Base-by-base conservation (phyloP, 177 flowering plant genomes). In the Tripterygium wilfordii region DNA sequence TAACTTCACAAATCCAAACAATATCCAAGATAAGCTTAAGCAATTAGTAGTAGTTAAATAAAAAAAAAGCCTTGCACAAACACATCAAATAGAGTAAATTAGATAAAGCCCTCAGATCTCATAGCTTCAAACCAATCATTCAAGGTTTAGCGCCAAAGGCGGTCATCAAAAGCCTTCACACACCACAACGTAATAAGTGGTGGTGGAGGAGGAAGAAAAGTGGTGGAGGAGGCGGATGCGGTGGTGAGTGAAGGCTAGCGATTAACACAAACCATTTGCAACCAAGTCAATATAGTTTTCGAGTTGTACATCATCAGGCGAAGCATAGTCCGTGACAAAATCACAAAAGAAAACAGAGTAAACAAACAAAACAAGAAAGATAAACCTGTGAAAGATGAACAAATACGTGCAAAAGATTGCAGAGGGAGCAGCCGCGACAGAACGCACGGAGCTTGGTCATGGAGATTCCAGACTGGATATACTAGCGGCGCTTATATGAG, bases 31-130 rank as follows among this genome's bases (percentile, higher is more conserved):
- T n/a, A n/a, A n/a, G n/a, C n/a, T n/a, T n/a, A n/a, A 28, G 10
- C 5, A 28, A 28, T 4, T 28, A 28, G 30, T 4, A 28, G 30
- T 4, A 28, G 40, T 15, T 15, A 36, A 17, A n/a, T n/a, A 6
- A 32, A 24, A 42, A 15, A 43, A 5, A 35, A 15, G 13, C 16
- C 15, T 8, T 3, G 5, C 14, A 6, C 13, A 40, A 5, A 2
- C 22, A 5, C 17, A 19, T 1, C 2, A 23, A 14, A 24, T 22
- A 36, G 24, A 16, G 16, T 35, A 46, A 10, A 4, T 13, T 12
- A 16, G 2, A 36, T 10, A 38, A 42, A 16, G 55, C 55, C 62
- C 50, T 58, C 62, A 58, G 62, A 58, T 58, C 62, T 58, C 62
- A 58, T 58, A 49, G 62, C 55, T 42, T 36, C 35, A 14, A 26